Conservation (phyloP, 257 asterid genomes). For the Ajuga chamaepitys region DNA sequence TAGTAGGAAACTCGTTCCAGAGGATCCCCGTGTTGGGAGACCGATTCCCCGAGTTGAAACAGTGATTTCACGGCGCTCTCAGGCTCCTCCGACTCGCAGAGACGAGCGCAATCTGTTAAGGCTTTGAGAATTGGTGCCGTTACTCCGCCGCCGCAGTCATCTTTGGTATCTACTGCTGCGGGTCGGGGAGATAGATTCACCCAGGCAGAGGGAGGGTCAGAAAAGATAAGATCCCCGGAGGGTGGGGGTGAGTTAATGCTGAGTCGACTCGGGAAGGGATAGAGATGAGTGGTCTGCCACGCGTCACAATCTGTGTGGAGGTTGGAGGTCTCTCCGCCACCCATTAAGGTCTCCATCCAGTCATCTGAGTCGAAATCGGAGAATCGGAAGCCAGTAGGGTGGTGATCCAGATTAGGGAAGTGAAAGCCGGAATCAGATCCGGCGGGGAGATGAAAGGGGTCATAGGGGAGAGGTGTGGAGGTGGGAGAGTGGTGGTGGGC, state of each 20-base stretch:
- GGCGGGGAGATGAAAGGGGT: constrained; percentile 81
- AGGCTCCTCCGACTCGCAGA: constrained; percentile 57
- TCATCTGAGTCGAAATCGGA: constrained; percentile 87
- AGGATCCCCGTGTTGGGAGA: constrained; percentile 64
- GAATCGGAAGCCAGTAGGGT: constrained; percentile 46
- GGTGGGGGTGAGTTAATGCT: constrained; percentile 38
- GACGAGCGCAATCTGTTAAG: constrained; percentile 54
- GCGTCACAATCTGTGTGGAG: constrained; percentile 58
- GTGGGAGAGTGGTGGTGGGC: constrained; percentile 45
- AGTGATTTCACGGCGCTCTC: constrained; percentile 54
- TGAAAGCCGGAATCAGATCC: constrained; percentile 58
- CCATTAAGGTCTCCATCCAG: constrained; percentile 96
- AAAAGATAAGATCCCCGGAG: too few species aligned
- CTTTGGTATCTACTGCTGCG: too few species aligned
- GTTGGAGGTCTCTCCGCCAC: constrained; percentile 65
- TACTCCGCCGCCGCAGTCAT: too few species aligned
- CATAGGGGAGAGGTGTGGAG: constrained; percentile 31
- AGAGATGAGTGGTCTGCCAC: constrained; percentile 75
- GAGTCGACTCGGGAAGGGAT: constrained; percentile 52
- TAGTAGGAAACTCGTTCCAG: constrained; percentile 68
- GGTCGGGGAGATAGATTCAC: too few species aligned
- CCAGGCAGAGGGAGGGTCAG: constrained; percentile 45
- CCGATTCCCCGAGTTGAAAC: constrained; percentile 48
- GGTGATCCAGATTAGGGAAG: constrained; percentile 59
- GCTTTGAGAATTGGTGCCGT: constrained; percentile 59